A percentile compares a stretch with the other conserved stretches of the same genome.
Conservation (phyloP, 805 yeast species). For the Kodamaea lidongshanica region DNA sequence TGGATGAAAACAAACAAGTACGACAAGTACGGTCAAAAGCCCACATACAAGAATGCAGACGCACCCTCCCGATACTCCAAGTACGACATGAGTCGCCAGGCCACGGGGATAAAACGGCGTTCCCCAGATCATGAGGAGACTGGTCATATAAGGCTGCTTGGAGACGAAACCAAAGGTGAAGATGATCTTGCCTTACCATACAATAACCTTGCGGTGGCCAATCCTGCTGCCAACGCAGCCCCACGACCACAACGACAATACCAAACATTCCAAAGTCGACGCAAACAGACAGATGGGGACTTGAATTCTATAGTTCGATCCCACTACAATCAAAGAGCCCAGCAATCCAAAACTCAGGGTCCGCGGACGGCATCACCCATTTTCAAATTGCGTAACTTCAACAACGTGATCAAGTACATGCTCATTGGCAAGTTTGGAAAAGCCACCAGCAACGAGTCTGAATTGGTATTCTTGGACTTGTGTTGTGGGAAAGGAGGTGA, state of each 20-base stretch:
- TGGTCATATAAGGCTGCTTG: no score
- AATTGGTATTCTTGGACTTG: slow-evolving; percentile 59
- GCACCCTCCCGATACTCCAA: slow-evolving; percentile 2
- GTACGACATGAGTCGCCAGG: slow-evolving; percentile 4
- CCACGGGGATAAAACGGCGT: no score
- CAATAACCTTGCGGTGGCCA: slow-evolving; percentile 5
- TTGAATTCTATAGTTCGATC: slow-evolving; percentile 66
- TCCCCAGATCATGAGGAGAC: slow-evolving; percentile 5
- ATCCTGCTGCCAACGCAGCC: slow-evolving; percentile 3
- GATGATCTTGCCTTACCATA: slow-evolving; percentile 1
- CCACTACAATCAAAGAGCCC: slow-evolving; percentile 83
- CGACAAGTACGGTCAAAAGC: slow-evolving; percentile 33
- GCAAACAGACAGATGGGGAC: slow-evolving; percentile 30
- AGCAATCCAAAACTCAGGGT: slow-evolving; percentile 52
- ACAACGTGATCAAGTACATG: slow-evolving; percentile 86
- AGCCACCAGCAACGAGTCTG: slow-evolving; percentile 9
- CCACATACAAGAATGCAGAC: slow-evolving; percentile 1
- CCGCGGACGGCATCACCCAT: slow-evolving; percentile 75
- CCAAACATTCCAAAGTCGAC: slow-evolving; percentile 34
- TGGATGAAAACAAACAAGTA: slow-evolving; percentile 37
- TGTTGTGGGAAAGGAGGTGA: slow-evolving; percentile 99
- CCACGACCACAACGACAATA: slow-evolving; percentile 14
- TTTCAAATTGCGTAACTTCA: slow-evolving; percentile 78
- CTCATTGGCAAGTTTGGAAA: slow-evolving; percentile 56
- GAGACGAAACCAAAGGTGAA: neutral